Conservation (phyloP, 148 eudicot genomes). For the Rhododendron simsii region DNA sequence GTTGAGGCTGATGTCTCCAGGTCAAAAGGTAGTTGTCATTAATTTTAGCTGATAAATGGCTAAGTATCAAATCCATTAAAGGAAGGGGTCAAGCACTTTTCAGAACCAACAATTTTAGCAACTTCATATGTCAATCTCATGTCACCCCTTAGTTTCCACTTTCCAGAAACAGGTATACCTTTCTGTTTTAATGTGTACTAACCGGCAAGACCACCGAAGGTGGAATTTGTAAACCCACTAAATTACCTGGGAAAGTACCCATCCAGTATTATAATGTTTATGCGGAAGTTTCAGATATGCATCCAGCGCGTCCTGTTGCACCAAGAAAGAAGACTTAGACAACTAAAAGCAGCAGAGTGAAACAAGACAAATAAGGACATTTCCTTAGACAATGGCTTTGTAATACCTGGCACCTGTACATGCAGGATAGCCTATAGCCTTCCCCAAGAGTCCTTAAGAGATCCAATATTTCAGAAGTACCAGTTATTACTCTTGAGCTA, state of each 20-base stretch:
- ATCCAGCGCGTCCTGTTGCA: conserved; percentile 77
- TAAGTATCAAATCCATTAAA: not conserved
- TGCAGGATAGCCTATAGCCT: conserved; percentile 84
- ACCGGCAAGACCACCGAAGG: not conserved
- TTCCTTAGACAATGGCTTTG: not conserved
- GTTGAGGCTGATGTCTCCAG: not conserved
- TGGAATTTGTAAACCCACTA: not conserved
- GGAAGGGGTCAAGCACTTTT: not conserved
- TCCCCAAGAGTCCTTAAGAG: conserved; percentile 77
- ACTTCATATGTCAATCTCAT: not conserved
- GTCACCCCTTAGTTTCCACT: not conserved
- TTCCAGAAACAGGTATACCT: not conserved
- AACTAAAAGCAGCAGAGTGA: conserved; percentile 14
- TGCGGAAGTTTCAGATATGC: conserved; percentile 70
- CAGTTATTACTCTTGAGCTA: conserved; percentile 49
- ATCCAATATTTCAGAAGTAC: conserved; percentile 66
- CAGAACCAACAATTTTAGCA: not conserved
- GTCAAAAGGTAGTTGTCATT: not conserved
- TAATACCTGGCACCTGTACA: conserved; percentile 82
- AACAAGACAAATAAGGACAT: conserved; percentile 2
- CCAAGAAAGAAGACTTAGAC: conserved; percentile 16
- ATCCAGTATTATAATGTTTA: conserved; percentile 82
- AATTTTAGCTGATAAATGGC: not conserved
- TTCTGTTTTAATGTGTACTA: not conserved
- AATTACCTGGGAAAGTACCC: conserved; percentile 96